These are phyloP conservation scores for Malassezia slooffiae DNA, from an alignment of 1,284 basidiomycete species.

Conservation along the genomic window DNA sequence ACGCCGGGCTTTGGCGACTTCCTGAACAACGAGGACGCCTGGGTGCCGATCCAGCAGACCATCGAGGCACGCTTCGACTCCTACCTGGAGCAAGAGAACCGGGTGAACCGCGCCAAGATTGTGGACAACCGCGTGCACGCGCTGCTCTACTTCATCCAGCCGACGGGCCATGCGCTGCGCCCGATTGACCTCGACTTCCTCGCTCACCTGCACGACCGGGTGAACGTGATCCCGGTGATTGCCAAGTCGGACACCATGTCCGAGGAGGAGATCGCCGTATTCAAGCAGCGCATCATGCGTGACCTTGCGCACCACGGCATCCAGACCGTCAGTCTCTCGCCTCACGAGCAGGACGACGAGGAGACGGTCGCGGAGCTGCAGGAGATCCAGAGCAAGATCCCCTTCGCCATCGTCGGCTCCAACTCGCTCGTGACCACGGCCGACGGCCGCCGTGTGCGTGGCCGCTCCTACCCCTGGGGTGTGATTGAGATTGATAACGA, in stretches of 20 bases:
- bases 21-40: conserved; percentile 45
- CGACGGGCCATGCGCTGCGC: conserved; percentile 41
- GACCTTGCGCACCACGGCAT: conserved; percentile 45
- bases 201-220: conserved; percentile 40
- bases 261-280: conserved; percentile 33
- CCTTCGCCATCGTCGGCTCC: conserved; percentile 44
- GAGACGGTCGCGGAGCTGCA: conserved; percentile 43
- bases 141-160: conserved; percentile 46
- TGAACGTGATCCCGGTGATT: conserved; percentile 45
- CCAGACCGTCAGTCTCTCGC: conserved; percentile 41
- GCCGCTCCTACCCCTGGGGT: conserved; percentile 45
- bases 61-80: conserved; percentile 45
- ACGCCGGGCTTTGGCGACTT: conserved; percentile 45
- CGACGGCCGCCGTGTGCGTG: conserved; percentile 41
- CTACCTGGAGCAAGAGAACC: conserved; percentile 46
- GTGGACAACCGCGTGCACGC: conserved; percentile 46
- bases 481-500: conserved; percentile 46
- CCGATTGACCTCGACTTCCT: conserved; percentile 46
- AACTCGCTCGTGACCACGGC: conserved; percentile 41
- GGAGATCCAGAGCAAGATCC: conserved; percentile 42
- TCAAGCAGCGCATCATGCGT: conserved; percentile 42
- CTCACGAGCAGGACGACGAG: conserved; percentile 41
- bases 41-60: conserved; percentile 45
- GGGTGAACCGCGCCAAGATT: conserved; percentile 42
- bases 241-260: conserved; percentile 45